Percentiles rank a stretch among this genome's conserved stretches.
These are phyloP conservation scores for Trypanosoma lewisi DNA, from an alignment of 208 protist species.

Conservation along the genomic window DNA sequence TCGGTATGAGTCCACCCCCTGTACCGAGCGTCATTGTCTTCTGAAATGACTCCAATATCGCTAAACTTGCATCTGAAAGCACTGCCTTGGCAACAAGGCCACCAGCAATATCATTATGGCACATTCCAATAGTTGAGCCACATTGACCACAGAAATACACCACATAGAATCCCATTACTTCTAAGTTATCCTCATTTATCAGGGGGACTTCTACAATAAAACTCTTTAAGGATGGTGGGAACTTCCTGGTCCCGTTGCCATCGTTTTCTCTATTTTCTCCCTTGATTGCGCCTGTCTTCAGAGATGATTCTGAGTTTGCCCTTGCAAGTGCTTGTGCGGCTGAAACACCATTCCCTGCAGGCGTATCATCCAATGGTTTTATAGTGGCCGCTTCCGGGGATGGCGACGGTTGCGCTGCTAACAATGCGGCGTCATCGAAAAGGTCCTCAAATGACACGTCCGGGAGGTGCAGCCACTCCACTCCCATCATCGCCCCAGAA, in stretches of 20 bases:
- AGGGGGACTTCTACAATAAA: constrained; percentile 14
- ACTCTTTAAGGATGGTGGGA: constrained; percentile 10
- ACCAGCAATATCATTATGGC: constrained; percentile 60
- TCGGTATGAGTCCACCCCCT: background rate
- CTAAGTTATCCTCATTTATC: background rate
- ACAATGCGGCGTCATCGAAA: background rate
- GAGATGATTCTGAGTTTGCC: background rate
- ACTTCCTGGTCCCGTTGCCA: background rate
- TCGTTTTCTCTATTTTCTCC: constrained; percentile 3
- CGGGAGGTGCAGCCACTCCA: constrained; percentile 84
- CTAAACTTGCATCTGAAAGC: constrained; percentile 47
- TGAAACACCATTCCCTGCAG: constrained; percentile 6
- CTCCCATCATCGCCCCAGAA: constrained; percentile 37
- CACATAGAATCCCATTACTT: constrained; percentile 16
- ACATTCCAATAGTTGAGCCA: constrained; percentile 49
- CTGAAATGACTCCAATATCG: constrained; percentile 48
- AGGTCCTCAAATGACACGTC: constrained; percentile 25
- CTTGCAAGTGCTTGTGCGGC: constrained; percentile 16
- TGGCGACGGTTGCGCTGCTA: background rate
- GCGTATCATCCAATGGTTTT: background rate
- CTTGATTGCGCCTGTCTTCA: background rate
- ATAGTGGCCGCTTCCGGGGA: background rate
- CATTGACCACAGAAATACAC: constrained; percentile 68
- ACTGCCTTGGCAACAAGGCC: constrained; percentile 49
- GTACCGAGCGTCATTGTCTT: constrained; percentile 27